Percentiles rank a stretch among this genome's conserved stretches.
phyloP scores from a whole-genome alignment of 176 grass and related monocot species.

The Ensete glaucum region DNA sequence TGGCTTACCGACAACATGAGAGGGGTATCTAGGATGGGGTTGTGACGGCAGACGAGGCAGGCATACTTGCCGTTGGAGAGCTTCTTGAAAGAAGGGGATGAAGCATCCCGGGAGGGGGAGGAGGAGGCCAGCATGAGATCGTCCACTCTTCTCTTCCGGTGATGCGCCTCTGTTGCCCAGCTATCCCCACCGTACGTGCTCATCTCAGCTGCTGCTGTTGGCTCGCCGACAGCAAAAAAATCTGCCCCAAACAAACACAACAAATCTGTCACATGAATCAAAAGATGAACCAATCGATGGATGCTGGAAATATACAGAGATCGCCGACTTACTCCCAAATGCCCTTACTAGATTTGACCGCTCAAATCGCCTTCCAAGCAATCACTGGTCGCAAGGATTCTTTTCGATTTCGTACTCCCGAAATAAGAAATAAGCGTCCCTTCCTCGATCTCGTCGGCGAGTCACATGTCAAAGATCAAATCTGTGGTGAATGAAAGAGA shows the following conservation, averaged over 20 bases:
- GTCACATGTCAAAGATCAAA: no score
- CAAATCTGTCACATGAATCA: not conserved
- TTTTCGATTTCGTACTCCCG: not conserved
- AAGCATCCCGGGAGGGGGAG: conserved; percentile 22
- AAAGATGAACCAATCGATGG: not conserved
- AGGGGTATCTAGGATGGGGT: conserved; percentile 54
- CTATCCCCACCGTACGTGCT: conserved; percentile 67
- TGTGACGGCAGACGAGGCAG: conserved; percentile 62
- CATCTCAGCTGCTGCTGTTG: conserved; percentile 21
- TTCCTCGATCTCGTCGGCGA: no score
- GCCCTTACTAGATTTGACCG: not conserved
- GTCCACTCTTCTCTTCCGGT: conserved; percentile 65
- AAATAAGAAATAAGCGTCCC: no score
- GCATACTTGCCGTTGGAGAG: conserved; percentile 51
- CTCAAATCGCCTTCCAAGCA: not conserved
- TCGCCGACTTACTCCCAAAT: not conserved
- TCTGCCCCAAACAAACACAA: not conserved
- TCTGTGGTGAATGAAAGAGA: no score
- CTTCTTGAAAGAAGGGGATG: conserved; percentile 46
- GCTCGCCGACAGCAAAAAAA: not conserved
- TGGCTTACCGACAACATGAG: conserved; percentile 69
- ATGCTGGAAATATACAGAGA: not conserved
- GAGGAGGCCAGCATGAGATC: conserved; percentile 48
- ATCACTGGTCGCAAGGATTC: not conserved
- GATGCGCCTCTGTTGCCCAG: conserved; percentile 56